Conservation (phyloP, 2,329 filamentous ascomycete genomes). For the Coniochaeta sp. region DNA sequence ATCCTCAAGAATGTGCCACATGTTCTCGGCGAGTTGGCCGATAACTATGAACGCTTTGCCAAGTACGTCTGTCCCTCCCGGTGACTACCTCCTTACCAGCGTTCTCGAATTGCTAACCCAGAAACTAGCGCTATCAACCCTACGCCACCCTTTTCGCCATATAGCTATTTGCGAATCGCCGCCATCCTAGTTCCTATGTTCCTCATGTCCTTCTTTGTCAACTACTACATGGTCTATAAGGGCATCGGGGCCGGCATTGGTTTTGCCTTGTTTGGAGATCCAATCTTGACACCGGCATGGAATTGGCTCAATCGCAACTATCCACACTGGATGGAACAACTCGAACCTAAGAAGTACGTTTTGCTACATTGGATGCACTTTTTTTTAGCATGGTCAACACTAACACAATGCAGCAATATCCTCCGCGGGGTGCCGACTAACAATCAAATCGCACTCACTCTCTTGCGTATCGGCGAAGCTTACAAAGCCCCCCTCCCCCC, state of each 20-base stretch:
- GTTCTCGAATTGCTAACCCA: background rate
- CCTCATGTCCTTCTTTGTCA: slow-evolving; percentile 1
- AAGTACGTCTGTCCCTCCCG: background rate
- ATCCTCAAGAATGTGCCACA: slow-evolving; percentile 2
- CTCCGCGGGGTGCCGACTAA: background rate
- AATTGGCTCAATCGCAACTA: slow-evolving; percentile 2
- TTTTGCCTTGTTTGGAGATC: background rate
- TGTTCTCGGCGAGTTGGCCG: background rate
- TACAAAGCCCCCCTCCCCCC: background rate
- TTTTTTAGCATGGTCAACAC: background rate
- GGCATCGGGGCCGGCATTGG: background rate
- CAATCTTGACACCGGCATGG: background rate
- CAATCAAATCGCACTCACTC: background rate
- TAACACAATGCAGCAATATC: background rate
- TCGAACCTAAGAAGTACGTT: slow-evolving; percentile 1
- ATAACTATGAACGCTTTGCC: slow-evolving; percentile 1
- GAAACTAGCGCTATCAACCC: background rate
- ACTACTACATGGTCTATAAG: slow-evolving; percentile 3
- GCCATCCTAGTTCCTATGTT: background rate
- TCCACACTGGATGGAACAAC: background rate
- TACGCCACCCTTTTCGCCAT: background rate
- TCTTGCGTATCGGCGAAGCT: slow-evolving; percentile 2
- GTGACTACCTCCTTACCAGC: background rate
- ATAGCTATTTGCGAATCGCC: background rate
- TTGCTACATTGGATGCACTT: too few species aligned